Conservation (phyloP, 1,284 basidiomycete species). For the Limonomyces culmigenus region DNA sequence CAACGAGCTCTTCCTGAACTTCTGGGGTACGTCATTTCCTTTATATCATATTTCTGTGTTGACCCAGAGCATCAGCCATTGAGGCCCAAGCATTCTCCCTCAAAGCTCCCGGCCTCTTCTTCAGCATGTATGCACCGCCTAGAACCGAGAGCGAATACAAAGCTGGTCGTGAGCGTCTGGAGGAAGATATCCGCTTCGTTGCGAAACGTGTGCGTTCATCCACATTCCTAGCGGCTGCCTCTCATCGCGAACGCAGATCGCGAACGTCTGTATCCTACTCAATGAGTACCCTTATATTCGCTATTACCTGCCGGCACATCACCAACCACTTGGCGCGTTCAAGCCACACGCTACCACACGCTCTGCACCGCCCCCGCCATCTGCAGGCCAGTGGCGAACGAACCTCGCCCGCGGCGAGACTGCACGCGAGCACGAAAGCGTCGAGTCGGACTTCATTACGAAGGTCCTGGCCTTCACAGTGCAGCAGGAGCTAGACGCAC, state of each 20-base stretch:
- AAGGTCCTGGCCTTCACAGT: conserved; percentile 73
- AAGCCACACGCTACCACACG: conserved; percentile 44
- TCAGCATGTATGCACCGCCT: conserved; percentile 74
- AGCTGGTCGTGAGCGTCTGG: conserved; percentile 46
- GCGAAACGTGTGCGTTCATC: conserved; percentile 39
- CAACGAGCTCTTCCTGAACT: conserved; percentile 79
- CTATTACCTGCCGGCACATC: conserved; percentile 79
- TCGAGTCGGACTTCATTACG: conserved; percentile 56
- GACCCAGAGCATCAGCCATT: conserved; percentile 30
- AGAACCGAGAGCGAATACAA: conserved; percentile 45
- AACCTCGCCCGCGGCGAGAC: conserved; percentile 52
- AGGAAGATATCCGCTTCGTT: conserved; percentile 70
- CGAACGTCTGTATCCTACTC: conserved; percentile 82
- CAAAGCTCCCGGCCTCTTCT: conserved; percentile 64
- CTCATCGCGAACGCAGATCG: conserved; percentile 34
- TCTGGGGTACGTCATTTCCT: conserved; percentile 69
- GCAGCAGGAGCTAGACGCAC: conserved; percentile 68
- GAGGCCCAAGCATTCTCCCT: conserved; percentile 77
- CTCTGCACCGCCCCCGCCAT: conserved; percentile 42
- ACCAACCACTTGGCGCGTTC: conserved; percentile 76
- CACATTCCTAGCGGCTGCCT: neutral
- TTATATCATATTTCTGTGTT: conserved; percentile 1
- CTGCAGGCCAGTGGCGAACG: conserved; percentile 50
- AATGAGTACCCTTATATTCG: conserved; percentile 92
- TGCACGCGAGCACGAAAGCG: conserved; percentile 45